These are phyloP conservation scores for Lathyrus oleraceus DNA, from an alignment of 306 rosid species.

Conservation along the genomic window DNA sequence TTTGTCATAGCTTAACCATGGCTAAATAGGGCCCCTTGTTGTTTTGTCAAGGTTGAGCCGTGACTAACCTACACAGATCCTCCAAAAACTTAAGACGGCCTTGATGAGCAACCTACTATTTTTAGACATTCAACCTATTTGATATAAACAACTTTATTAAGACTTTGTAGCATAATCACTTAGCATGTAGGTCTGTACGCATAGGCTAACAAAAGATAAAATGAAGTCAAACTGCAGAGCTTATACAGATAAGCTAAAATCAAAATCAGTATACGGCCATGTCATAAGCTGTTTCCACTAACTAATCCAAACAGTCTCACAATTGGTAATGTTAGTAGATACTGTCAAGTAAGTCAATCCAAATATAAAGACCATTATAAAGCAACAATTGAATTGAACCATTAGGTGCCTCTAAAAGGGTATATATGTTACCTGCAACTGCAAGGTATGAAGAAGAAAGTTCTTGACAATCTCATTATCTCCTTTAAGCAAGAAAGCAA, in stretches of 20 bases:
- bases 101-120: not conserved
- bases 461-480: constrained; percentile 76
- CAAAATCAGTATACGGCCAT: not conserved
- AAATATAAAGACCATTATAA: not conserved
- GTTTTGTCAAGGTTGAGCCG: too few relatives aligned
- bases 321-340: not conserved
- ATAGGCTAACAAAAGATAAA: not conserved
- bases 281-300: not conserved
- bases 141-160: not conserved
- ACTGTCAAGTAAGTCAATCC: not conserved
- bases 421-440: constrained; percentile 65
- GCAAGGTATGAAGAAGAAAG: constrained; percentile 83
- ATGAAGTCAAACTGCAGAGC: not conserved
- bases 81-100: too few relatives aligned
- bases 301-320: not conserved
- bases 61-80: too few relatives aligned
- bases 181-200: not conserved
- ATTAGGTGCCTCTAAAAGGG: not conserved
- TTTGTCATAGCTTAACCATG: too few relatives aligned
- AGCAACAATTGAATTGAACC: not conserved
- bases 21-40: too few relatives aligned
- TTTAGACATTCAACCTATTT: not conserved
- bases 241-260: not conserved
- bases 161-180: not conserved
- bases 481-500: constrained; percentile 85